Conservation (phyloP, 2,329 filamentous ascomycete species). For the Aspergillus quadrilineatus region DNA sequence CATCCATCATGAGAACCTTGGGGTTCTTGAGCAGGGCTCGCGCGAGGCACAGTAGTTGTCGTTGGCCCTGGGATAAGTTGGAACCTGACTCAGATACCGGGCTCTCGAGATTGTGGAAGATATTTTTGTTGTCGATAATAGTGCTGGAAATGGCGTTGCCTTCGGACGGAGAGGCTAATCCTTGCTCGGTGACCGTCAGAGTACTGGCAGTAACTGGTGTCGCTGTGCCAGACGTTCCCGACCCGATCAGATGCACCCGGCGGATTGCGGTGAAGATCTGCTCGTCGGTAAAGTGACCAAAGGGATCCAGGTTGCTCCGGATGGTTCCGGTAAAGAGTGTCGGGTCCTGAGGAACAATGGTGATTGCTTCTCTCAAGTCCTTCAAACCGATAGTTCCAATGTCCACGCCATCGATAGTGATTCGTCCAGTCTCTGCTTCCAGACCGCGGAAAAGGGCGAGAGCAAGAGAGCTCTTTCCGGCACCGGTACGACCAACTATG, state of each 20-base stretch:
- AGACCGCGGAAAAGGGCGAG: constrained; percentile 90
- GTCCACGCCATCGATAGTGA: constrained; percentile 87
- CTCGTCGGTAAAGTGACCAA: constrained; percentile 82
- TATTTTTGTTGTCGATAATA: constrained; percentile 77
- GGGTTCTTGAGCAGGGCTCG: constrained; percentile 88
- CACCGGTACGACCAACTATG: constrained; percentile 91
- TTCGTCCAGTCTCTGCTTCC: constrained; percentile 85
- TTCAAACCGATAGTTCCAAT: constrained; percentile 87
- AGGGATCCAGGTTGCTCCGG: constrained; percentile 89
- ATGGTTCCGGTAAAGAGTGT: constrained; percentile 93
- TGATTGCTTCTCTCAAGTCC: constrained; percentile 88
- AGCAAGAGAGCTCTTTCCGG: constrained; percentile 93
- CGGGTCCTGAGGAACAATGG: constrained; percentile 93
- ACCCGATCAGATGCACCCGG: constrained; percentile 77
- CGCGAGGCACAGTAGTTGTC: constrained; percentile 89
- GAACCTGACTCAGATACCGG: constrained; percentile 84
- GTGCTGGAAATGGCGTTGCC: constrained; percentile 20
- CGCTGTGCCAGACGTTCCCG: constrained; percentile 35
- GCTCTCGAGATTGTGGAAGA: constrained; percentile 84
- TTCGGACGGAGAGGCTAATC: constrained; percentile 20
- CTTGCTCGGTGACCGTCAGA: constrained; percentile 25
- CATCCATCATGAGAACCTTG: constrained; percentile 97
- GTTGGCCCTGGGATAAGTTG: constrained; percentile 93
- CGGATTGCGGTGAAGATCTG: constrained; percentile 84
- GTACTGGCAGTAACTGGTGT: constrained; percentile 36